A percentile compares a stretch with the other conserved stretches of the same genome.
These are phyloP conservation scores for Botryotinia narcissicola DNA, from an alignment of 2,329 filamentous ascomycete genomes.

Conservation along the genomic window DNA sequence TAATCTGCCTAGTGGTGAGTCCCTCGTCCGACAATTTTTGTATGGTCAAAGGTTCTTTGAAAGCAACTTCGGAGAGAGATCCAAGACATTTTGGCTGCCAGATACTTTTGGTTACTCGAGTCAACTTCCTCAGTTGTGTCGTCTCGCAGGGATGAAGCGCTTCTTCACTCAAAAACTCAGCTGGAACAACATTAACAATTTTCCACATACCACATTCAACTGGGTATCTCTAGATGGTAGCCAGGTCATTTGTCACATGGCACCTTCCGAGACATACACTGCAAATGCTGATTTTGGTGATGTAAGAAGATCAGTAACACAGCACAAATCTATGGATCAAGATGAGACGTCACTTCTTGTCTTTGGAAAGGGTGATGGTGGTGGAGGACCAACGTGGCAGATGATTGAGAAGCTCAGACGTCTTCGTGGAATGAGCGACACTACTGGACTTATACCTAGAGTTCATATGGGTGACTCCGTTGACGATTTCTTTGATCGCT, in stretches of 20 bases:
- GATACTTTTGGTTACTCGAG: conserved; percentile 98
- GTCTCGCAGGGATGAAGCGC: conserved; percentile 89
- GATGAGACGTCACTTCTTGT: conserved; percentile 87
- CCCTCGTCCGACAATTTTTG: conserved; percentile 87
- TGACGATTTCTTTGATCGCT: conserved; percentile 86
- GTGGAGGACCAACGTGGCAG: conserved; percentile 89
- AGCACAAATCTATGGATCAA: conserved; percentile 95
- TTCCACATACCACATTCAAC: conserved; percentile 98
- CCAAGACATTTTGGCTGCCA: conserved; percentile 92
- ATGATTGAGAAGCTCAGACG: conserved; percentile 93
- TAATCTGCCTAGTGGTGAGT: conserved; percentile 94
- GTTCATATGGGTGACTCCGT: conserved; percentile 87
- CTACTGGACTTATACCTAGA: conserved; percentile 76
- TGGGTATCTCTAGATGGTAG: conserved; percentile 96
- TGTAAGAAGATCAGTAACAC: conserved; percentile 80
- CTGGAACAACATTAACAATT: conserved; percentile 99
- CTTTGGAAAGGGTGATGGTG: conserved; percentile 95
- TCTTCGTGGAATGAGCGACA: conserved; percentile 88
- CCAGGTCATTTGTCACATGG: conserved; percentile 97
- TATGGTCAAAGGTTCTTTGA: conserved; percentile 96
- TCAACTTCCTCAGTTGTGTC: conserved; percentile 90
- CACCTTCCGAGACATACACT: conserved; percentile 92
- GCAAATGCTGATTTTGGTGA: conserved; percentile 93
- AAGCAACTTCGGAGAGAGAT: conserved; percentile 84
- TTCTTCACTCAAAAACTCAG: conserved; percentile 99